phyloP scores from a whole-genome alignment of 202 grass and related monocot species.

The Brachypodium distachyon region DNA sequence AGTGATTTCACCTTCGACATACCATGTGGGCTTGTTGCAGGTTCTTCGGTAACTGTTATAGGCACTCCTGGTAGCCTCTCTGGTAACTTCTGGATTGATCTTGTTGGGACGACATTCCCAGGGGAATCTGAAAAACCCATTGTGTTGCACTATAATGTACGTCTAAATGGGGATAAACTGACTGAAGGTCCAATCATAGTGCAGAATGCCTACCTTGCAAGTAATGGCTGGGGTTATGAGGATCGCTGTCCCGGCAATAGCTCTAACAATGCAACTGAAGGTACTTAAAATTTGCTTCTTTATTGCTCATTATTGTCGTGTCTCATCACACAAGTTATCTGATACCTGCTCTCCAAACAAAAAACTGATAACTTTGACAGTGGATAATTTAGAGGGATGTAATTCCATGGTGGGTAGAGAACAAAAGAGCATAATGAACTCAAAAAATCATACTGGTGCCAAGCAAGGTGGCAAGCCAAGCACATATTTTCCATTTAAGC shows the following conservation, averaged over 20 bases:
- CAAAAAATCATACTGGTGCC: slow-evolving; percentile 23
- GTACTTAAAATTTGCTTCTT: slow-evolving; percentile 32
- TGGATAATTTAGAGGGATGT: slow-evolving; percentile 69
- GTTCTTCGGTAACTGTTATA: slow-evolving; percentile 89
- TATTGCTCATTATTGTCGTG: slow-evolving; percentile 4
- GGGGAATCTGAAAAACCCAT: slow-evolving; percentile 64
- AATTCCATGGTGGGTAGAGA: slow-evolving; percentile 75
- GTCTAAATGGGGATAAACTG: slow-evolving; percentile 58
- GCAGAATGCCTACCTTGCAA: slow-evolving; percentile 67
- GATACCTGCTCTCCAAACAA: no score
- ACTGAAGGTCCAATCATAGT: slow-evolving; percentile 78
- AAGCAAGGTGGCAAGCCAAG: slow-evolving; percentile 34
- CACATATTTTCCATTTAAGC: slow-evolving; percentile 81
- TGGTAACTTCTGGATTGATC: slow-evolving; percentile 67
- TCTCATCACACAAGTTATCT: not conserved
- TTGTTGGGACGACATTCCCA: slow-evolving; percentile 52
- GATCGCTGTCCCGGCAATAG: slow-evolving; percentile 62
- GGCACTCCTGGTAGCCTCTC: slow-evolving; percentile 71
- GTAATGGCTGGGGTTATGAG: slow-evolving; percentile 66
- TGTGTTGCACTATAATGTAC: slow-evolving; percentile 68
- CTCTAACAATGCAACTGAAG: slow-evolving; percentile 49
- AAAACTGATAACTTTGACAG: slow-evolving; percentile 29
- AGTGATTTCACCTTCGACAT: slow-evolving; percentile 38
- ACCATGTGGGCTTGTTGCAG: slow-evolving; percentile 75
- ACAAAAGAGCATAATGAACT: slow-evolving; percentile 32